Percentiles rank a stretch among this genome's conserved stretches.
These are phyloP conservation scores for Isoetes engelmannii DNA, from an alignment of 83 land plant genomes.

Conservation along the genomic window DNA sequence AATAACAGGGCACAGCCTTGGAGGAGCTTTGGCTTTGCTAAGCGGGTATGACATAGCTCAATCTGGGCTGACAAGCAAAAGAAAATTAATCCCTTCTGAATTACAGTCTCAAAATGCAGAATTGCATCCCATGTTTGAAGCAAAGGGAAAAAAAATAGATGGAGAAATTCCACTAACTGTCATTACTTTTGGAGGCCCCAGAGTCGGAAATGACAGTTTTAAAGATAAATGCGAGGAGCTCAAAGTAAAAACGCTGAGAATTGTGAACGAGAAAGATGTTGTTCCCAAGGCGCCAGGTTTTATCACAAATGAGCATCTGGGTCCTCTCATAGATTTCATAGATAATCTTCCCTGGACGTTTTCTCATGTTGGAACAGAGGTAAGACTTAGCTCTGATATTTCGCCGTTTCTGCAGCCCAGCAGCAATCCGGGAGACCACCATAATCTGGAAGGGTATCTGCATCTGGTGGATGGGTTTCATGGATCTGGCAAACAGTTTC, in stretches of 20 bases:
- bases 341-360: too few relatives aligned
- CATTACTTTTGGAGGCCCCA: slow-evolving; percentile 41
- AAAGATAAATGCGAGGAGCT: slow-evolving; percentile 25
- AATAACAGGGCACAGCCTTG: slow-evolving; percentile 41
- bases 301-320: slow-evolving; percentile 1
- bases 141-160: too few relatives aligned
- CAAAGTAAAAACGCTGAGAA: slow-evolving; percentile 40
- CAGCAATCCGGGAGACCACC: neutral
- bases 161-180: slow-evolving; percentile 26
- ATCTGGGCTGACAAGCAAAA: slow-evolving; percentile 11
- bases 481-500: slow-evolving; percentile 3
- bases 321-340: too few relatives aligned
- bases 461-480: slow-evolving; percentile 17
- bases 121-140: too few relatives aligned
- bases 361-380: too few relatives aligned
- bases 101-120: too few relatives aligned
- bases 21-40: slow-evolving; percentile 21
- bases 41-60: slow-evolving; percentile 25
- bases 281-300: slow-evolving; percentile 48
- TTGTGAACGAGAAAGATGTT: slow-evolving; percentile 47
- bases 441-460: slow-evolving; percentile 16
- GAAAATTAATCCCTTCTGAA: too few relatives aligned
- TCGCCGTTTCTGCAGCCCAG: neutral
- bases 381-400: too few relatives aligned
- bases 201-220: slow-evolving; percentile 42